Evolutionary conservation across 129 eudicot species (phyloP), one percentile per base, ranked within the genome.

Genomic region (Oenanthe sinensis): DNA sequence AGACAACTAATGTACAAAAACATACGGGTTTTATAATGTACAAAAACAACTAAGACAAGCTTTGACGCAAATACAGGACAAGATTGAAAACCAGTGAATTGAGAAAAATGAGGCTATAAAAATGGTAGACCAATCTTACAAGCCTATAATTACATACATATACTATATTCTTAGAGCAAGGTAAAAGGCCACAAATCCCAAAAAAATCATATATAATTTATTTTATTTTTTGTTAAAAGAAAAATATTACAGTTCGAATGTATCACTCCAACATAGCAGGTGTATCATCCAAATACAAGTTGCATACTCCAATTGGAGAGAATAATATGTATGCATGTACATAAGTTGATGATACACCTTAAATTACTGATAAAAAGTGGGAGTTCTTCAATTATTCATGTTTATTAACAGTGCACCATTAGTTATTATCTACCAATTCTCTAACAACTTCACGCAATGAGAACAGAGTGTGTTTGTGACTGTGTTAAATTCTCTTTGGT

Each of bases 131-230:
- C 75, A 7, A 36, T 36, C 43, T 60, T 60, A n/a, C 68, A n/a
- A 60, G 15, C 15, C 68, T 60, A 60, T 2, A 60, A 5, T 30
- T 67, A 67, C 20, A 30, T n/a, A n/a, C n/a, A n/a, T 30, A 30
- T 5, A 39, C 5, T 67, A 5, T 65, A 3, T 30, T 67, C 72
- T 67, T 14, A 33, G n/a, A n/a, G 5, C 10, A 14, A 67, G 42
- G 39, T 67, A 40, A 26, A 67, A 67, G 15, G 91, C 98, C 13
- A 93, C 90, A n/a, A 24, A 60, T n/a, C 5, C 3, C 68, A n/a
- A 60, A 24, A 33, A 33, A 33, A 33, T 33, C 36, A 33, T 0
- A 33, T 33, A 33, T 33, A 33, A 33, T 58, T n/a, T 16, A 7
- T 55, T 0, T 5, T 54, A 19, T 52, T 17, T 52, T 54, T 54